Evolutionary conservation across 2,329 filamentous ascomycete genomes (phyloP).

Genomic region (Pleomassaria siparia): DNA sequence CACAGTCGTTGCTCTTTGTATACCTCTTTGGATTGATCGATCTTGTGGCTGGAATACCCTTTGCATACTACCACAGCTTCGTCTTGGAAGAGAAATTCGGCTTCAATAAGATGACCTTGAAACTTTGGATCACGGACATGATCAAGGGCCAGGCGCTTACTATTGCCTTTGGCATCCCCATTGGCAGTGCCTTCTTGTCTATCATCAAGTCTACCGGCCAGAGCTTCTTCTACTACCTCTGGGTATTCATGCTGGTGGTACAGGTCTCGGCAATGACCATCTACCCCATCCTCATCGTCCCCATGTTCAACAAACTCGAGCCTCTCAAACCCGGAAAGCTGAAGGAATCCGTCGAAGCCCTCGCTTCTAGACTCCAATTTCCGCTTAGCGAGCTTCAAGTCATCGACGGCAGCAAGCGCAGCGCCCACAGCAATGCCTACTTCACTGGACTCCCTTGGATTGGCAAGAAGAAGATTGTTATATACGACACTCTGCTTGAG

Average conservation of each 20-base stretch:
- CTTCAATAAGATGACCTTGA: constrained; percentile 96
- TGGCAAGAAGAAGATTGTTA: constrained; percentile 96
- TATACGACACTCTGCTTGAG: constrained; percentile 96
- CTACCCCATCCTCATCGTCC: constrained; percentile 91
- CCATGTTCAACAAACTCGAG: constrained; percentile 97
- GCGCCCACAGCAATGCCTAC: constrained; percentile 87
- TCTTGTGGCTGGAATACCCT: constrained; percentile 76
- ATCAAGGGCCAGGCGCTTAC: constrained; percentile 86
- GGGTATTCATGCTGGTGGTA: constrained; percentile 85
- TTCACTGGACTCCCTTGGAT: constrained; percentile 95
- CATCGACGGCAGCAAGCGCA: constrained; percentile 88
- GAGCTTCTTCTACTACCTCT: constrained; percentile 97
- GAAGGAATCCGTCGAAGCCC: constrained; percentile 82
- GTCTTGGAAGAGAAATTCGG: constrained; percentile 95
- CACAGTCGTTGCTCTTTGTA: constrained; percentile 90
- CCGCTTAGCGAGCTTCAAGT: constrained; percentile 91
- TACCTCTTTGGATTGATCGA: constrained; percentile 82
- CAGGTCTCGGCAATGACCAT: constrained; percentile 95
- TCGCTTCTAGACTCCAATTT: constrained; percentile 84
- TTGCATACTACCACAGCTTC: constrained; percentile 89
- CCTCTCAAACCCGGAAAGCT: constrained; percentile 84
- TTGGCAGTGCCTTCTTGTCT: constrained; percentile 87
- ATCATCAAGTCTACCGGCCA: constrained; percentile 94
- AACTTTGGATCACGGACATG: constrained; percentile 85
- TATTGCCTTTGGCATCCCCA: constrained; percentile 77